phyloP scores from a whole-genome alignment of 345 rosid genomes.

The Isatis tinctoria region DNA sequence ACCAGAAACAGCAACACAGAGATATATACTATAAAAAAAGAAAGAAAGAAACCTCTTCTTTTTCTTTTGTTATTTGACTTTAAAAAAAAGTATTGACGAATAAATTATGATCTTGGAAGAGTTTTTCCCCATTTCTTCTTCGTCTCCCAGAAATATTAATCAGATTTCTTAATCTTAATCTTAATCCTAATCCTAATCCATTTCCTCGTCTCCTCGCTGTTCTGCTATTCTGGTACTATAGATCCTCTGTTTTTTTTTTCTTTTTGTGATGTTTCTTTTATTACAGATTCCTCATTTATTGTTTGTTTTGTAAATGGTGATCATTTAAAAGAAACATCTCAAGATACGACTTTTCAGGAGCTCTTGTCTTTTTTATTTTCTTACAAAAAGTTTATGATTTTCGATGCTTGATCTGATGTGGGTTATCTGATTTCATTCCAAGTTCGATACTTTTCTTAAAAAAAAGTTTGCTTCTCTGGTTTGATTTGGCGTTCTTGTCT shows the following conservation, averaged over 20 bases:
- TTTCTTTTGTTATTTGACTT: constrained; percentile 24
- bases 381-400: background rate
- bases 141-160: background rate
- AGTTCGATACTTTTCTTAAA: background rate
- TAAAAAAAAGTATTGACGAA: background rate
- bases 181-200: constrained; percentile 7
- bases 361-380: background rate
- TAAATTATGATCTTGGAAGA: background rate
- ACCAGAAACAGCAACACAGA: constrained; percentile 23
- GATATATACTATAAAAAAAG: background rate
- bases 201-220: constrained; percentile 10
- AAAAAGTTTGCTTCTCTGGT: background rate
- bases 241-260: constrained; percentile 13
- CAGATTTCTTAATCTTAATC: constrained; percentile 19
- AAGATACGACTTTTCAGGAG: constrained; percentile 19
- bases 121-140: background rate
- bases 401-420: constrained; percentile 27
- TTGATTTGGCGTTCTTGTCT: background rate
- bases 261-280: background rate
- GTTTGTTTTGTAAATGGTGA: background rate
- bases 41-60: constrained; percentile 3
- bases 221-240: constrained; percentile 22
- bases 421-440: background rate
- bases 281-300: constrained; percentile 3
- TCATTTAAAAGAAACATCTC: constrained; percentile 20